Evolutionary conservation across 768 basidiomycete species (phyloP), one percentile per base, ranked within the genome.

Genomic region (Serendipita vermifera): DNA sequence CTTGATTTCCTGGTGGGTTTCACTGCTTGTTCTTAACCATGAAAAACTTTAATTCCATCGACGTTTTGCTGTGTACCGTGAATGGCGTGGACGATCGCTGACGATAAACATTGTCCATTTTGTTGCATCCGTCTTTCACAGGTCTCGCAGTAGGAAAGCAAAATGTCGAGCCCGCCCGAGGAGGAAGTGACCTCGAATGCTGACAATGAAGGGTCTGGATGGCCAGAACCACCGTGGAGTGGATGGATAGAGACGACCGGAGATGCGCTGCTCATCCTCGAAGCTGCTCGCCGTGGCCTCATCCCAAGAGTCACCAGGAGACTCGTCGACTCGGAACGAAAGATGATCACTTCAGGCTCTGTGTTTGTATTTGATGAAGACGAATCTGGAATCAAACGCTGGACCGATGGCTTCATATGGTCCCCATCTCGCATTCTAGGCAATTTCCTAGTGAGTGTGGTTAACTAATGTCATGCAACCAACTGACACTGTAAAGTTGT

Each of bases 371-470:
- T 96, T 65, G 90, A 98, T 68, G 93, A 96, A 73, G 85, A 90
- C 64, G 91, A 94, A 71, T 90, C 87, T 64, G 91, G 92, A 26
- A 98, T 98, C 73, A 94, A 93, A 72, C 78, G 93, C 39, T 96
- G 92, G 88, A 98, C 93, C 1, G 93, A 98, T 70, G 91, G 92
- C n/a, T 83, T 87, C 66, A 85, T 86, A 66, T 96, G 93, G 93
- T 87, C 85, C 62, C 93, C 93, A 0, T 86, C 83, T 61, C 76
- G 93, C 57, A 96, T 96, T 31, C 72, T 96, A 58, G 89, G 89
- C 63, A 97, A 97, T 68, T 98, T 96, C 66, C 73, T 98, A 40
- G 70, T 75, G 56, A 57, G 71, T 64, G 9, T 3, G 9, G 9
- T 41, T 43, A 13, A n/a, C 26, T 38, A 26, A 9, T 20, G 22